These are phyloP conservation scores for Sclerotinia glacialis DNA, from an alignment of 2,329 filamentous ascomycete species.

Conservation along the genomic window DNA sequence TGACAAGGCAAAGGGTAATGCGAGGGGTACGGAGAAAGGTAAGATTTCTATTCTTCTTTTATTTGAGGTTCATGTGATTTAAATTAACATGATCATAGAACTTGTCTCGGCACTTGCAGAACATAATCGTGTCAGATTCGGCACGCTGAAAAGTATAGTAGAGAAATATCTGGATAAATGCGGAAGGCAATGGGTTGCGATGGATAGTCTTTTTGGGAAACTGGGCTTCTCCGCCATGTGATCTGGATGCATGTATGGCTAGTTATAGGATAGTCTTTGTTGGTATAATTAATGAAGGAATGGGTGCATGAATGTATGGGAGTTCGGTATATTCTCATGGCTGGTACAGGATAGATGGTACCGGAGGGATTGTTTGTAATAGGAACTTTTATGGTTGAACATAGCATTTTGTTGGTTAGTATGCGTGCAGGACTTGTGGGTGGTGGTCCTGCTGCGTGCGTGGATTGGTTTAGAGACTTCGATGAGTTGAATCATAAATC, in stretches of 20 bases:
- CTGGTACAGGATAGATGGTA: neutral
- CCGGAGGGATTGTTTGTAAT: neutral
- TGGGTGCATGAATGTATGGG: slow-evolving; percentile 1
- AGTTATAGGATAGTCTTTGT: neutral
- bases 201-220: slow-evolving; percentile 81
- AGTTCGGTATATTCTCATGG: slow-evolving; percentile 2
- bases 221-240: slow-evolving; percentile 49
- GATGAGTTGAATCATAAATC: no score
- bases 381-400: neutral
- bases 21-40: slow-evolving; percentile 48
- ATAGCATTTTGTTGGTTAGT: neutral
- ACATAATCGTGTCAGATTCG: slow-evolving; percentile 78
- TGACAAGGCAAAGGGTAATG: slow-evolving; percentile 66
- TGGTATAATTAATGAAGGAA: slow-evolving; percentile 7
- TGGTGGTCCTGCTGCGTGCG: no score
- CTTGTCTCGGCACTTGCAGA: slow-evolving; percentile 68
- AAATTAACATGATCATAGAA: slow-evolving; percentile 39
- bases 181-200: slow-evolving; percentile 87
- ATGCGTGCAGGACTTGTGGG: no score
- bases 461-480: no score
- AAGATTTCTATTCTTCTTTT: slow-evolving; percentile 23
- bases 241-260: neutral
- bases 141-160: slow-evolving; percentile 70
- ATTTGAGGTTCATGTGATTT: no score
- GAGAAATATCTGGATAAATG: slow-evolving; percentile 86